Evolutionary conservation across 495 filamentous ascomycete genomes (phyloP).

Genomic region (Aspergillus heteromorphus): DNA sequence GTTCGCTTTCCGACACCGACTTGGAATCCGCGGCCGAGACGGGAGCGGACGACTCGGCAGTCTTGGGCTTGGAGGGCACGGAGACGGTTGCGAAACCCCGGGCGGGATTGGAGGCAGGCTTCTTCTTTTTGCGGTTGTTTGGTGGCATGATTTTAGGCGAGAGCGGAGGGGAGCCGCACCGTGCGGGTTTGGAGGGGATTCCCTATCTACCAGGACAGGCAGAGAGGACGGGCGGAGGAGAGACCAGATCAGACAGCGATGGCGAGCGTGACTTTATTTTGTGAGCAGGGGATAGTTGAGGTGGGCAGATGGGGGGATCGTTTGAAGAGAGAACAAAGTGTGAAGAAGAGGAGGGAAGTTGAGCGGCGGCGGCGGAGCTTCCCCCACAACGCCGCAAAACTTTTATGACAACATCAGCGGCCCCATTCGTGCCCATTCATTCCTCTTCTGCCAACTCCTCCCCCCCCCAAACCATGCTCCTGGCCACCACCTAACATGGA

Average conservation of each 20-base stretch:
- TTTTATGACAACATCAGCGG: conserved; percentile 43
- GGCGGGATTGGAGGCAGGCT: conserved; percentile 74
- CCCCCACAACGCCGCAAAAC: conserved; percentile 27
- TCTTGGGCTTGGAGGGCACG: conserved; percentile 65
- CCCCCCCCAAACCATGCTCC: conserved; percentile 23
- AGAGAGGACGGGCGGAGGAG: not conserved
- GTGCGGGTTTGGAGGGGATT: conserved; percentile 2
- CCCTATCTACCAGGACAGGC: not conserved
- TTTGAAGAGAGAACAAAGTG: not conserved
- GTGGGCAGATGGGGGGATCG: not conserved
- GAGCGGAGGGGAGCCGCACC: not conserved
- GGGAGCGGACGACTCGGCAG: conserved; percentile 24
- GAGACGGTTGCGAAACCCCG: conserved; percentile 92
- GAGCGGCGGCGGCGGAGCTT: conserved; percentile 11
- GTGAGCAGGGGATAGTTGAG: not conserved
- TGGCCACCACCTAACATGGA: conserved; percentile 36
- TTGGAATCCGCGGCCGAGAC: conserved; percentile 32
- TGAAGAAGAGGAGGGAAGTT: not conserved
- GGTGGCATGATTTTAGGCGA: conserved; percentile 52
- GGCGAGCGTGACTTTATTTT: too few relatives aligned
- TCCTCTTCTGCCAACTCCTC: conserved; percentile 11
- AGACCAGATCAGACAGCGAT: not conserved
- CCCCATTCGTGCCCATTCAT: conserved; percentile 20
- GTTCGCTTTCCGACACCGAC: conserved; percentile 38
- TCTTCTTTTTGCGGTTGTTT: conserved; percentile 85